Evolutionary conservation across 257 asterid genomes (phyloP).

Genomic region (Asclepias syriaca): DNA sequence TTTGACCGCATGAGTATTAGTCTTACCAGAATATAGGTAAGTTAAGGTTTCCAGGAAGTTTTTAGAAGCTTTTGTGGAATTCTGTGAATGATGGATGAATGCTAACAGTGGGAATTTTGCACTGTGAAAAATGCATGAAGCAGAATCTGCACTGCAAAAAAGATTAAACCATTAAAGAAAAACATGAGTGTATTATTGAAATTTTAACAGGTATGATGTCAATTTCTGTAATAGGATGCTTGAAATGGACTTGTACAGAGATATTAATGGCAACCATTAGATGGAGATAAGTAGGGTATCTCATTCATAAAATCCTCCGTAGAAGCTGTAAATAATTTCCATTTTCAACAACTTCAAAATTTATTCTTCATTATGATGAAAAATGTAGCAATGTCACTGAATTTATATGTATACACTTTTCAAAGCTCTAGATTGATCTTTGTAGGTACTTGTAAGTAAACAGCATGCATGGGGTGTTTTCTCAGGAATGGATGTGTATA

Average conservation of each 20-base stretch:
- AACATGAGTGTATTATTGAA: conserved; percentile 5
- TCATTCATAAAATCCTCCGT: background rate
- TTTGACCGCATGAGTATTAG: conserved; percentile 1
- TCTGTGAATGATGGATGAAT: background rate
- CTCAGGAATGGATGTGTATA: background rate
- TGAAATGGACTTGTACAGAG: conserved; percentile 2
- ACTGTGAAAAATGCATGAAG: background rate
- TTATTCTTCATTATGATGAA: too few relatives aligned
- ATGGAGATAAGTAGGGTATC: conserved; percentile 13
- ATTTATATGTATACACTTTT: too few relatives aligned
- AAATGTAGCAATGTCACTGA: too few relatives aligned
- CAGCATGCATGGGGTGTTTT: background rate
- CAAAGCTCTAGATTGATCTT: too few relatives aligned
- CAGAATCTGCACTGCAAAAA: background rate
- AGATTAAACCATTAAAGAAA: background rate
- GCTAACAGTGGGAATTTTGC: background rate
- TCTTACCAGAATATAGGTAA: background rate
- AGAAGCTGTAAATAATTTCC: too few relatives aligned
- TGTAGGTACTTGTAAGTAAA: too few relatives aligned
- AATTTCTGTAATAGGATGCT: conserved; percentile 4
- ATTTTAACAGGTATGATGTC: conserved; percentile 12
- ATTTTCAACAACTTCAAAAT: too few relatives aligned
- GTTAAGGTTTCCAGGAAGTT: background rate
- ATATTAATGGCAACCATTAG: conserved; percentile 15
- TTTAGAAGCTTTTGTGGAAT: background rate